Evolutionary conservation across 2,329 filamentous ascomycete genomes (phyloP), one percentile per base, ranked within the genome.

Genomic region (Harringtonia lauricola): DNA sequence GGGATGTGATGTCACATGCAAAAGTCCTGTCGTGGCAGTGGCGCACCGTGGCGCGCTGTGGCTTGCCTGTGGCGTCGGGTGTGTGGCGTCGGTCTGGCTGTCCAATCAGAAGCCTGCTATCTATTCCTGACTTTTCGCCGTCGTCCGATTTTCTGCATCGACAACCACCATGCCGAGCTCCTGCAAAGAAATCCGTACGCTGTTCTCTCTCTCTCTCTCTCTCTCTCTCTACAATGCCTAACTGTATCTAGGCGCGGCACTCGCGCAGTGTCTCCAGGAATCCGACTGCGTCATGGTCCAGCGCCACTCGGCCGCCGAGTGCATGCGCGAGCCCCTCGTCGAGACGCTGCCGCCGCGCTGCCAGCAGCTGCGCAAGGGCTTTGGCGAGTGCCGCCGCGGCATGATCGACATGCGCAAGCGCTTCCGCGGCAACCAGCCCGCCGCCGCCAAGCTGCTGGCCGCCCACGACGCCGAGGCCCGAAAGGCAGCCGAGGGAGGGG

Each of bases 381-480:
- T 94, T 57, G 85, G 86, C 61, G 86, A 95, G 60, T 98, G 92
- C 75, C 94, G 94, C 59, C 84, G 90, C 52, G 92, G 92, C 52
- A 79, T 94, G 79, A 84, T 96, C 54, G 92, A 98, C 63, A 98
- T 98, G 92, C 86, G 92, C 62, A 96, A 96, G 69, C 83, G 92
- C 29, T 96, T 98, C 66, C 79, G 92, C 44, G 92, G 92, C 46
- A 96, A 96, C 68, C 79, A 87, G 61, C 88, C 92, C 43, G 81
- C 94, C 51, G 72, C 78, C 21, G 76, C 83, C 52, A 71, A 68
- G 57, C 65, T 70, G 47, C 66, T 79, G 54, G 33, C n/a, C n/a
- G n/a, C n/a, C n/a, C n/a, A n/a, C n/a, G n/a, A n/a, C n/a, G n/a
- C n/a, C n/a, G n/a, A n/a, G n/a, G n/a, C n/a, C n/a, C n/a, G n/a